Conservation (phyloP, 1,284 basidiomycete species). For the Apiotrichum akiyoshidainum region DNA sequence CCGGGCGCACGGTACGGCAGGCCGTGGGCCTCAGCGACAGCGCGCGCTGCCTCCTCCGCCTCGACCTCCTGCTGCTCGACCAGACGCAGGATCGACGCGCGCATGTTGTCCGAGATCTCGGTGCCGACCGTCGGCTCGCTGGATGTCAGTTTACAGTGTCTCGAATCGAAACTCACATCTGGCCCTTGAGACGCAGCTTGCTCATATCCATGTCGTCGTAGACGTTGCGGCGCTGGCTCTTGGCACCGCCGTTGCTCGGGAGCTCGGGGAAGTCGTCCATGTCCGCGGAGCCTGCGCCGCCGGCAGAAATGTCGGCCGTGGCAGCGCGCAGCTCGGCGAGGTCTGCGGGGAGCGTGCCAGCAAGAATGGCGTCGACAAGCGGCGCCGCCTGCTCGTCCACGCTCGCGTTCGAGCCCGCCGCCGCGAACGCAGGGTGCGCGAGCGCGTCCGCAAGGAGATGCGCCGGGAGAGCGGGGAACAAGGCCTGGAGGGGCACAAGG, state of each 20-base stretch:
- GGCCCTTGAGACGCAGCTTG: conserved; percentile 59
- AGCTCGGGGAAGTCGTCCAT: conserved; percentile 1
- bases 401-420: conserved; percentile 16
- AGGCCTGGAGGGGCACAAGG: conserved; percentile 25
- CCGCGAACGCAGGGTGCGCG: conserved; percentile 38
- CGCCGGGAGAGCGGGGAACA: conserved; percentile 45
- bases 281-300: not conserved
- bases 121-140: conserved; percentile 55
- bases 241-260: conserved; percentile 24
- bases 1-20: conserved; percentile 43
- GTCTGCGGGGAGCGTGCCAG: conserved; percentile 37
- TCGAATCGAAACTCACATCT: conserved; percentile 55
- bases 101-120: conserved; percentile 67
- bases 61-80: conserved; percentile 66
- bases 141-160: not conserved
- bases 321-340: conserved; percentile 34
- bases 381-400: conserved; percentile 39
- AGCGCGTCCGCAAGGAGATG: conserved; percentile 43
- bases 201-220: conserved; percentile 65
- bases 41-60: conserved; percentile 61
- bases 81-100: conserved; percentile 70
- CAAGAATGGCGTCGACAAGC: conserved; percentile 44
- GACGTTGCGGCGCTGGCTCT: conserved; percentile 62
- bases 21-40: conserved; percentile 39
- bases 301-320: conserved; percentile 1